phyloP scores from a whole-genome alignment of 176 grass and related monocot species.

The Eleusine coracana region DNA sequence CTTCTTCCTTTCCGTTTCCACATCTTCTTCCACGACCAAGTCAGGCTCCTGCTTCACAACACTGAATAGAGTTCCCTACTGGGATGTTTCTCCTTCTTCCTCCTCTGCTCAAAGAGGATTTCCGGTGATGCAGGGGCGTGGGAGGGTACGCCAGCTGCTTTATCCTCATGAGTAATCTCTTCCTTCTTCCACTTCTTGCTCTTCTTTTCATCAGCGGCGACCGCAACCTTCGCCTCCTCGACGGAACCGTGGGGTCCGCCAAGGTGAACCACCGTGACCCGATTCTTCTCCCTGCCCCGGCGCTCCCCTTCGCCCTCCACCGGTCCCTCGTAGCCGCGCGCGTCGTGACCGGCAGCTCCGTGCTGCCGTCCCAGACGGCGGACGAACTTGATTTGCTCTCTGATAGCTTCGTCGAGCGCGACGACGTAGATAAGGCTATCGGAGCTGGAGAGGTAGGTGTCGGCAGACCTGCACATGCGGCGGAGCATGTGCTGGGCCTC shows the following conservation, averaged over 20 bases:
- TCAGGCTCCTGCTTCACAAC: conserved; percentile 21
- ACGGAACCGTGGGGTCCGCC: not conserved
- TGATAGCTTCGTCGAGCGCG: not conserved
- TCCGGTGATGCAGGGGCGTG: not conserved
- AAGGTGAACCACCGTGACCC: not conserved
- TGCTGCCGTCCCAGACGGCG: not conserved
- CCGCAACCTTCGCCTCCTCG: not conserved
- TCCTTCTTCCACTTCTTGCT: conserved; percentile 8
- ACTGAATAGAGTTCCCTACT: not conserved
- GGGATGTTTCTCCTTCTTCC: not conserved
- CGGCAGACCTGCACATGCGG: not conserved
- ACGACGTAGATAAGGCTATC: conserved; percentile 31
- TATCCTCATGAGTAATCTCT: not conserved
- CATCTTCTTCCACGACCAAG: not conserved
- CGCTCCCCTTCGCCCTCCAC: not conserved
- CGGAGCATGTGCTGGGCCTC: not conserved
- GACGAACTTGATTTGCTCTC: not conserved
- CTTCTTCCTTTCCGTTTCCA: conserved; percentile 1
- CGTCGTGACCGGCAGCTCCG: not conserved
- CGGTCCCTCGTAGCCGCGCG: not conserved
- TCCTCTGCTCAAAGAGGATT: not conserved
- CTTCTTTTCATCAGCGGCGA: not conserved
- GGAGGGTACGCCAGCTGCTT: not conserved
- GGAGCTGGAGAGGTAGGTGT: conserved; percentile 23
- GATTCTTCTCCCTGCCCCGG: not conserved